phyloP scores from a whole-genome alignment of 768 basidiomycete genomes.

The Amanita thiersii region DNA sequence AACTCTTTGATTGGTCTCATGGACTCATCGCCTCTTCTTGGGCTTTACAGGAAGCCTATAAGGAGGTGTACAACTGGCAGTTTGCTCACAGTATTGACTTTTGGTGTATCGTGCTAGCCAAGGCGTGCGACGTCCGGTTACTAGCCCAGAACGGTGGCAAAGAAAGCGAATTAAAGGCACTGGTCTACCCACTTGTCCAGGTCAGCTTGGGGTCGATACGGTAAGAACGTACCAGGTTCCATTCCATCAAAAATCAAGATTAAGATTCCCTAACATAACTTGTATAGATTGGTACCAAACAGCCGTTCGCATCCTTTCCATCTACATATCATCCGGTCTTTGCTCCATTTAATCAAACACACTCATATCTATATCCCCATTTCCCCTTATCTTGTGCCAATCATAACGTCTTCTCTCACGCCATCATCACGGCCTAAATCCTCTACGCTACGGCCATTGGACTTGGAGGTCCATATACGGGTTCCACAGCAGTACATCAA shows the following conservation, averaged over 20 bases:
- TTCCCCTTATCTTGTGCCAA: slow-evolving; percentile 78
- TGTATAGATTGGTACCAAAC: slow-evolving; percentile 74
- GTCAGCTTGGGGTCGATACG: slow-evolving; percentile 89
- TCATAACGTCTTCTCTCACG: slow-evolving; percentile 68
- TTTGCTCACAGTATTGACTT: slow-evolving; percentile 95
- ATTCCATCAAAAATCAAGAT: slow-evolving; percentile 2
- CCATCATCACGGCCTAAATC: slow-evolving; percentile 68
- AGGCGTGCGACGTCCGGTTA: slow-evolving; percentile 60
- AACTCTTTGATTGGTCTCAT: neutral
- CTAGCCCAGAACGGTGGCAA: slow-evolving; percentile 29
- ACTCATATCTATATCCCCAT: slow-evolving; percentile 85
- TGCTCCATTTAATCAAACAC: slow-evolving; percentile 78
- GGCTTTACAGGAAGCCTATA: slow-evolving; percentile 68
- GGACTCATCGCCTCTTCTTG: slow-evolving; percentile 10
- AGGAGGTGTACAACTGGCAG: slow-evolving; percentile 98
- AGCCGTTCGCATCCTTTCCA: slow-evolving; percentile 93
- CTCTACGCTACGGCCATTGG: slow-evolving; percentile 81
- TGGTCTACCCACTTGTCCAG: slow-evolving; percentile 95
- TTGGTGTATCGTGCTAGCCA: slow-evolving; percentile 83
- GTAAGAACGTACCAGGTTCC: slow-evolving; percentile 36
- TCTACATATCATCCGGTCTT: slow-evolving; percentile 83
- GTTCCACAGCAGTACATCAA: slow-evolving; percentile 83
- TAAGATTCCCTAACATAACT: slow-evolving; percentile 10
- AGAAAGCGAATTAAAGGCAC: slow-evolving; percentile 75
- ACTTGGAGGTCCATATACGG: slow-evolving; percentile 82